Evolutionary conservation across 306 rosid species (phyloP), one percentile per base, ranked within the genome.

Genomic region (Senna siamea): DNA sequence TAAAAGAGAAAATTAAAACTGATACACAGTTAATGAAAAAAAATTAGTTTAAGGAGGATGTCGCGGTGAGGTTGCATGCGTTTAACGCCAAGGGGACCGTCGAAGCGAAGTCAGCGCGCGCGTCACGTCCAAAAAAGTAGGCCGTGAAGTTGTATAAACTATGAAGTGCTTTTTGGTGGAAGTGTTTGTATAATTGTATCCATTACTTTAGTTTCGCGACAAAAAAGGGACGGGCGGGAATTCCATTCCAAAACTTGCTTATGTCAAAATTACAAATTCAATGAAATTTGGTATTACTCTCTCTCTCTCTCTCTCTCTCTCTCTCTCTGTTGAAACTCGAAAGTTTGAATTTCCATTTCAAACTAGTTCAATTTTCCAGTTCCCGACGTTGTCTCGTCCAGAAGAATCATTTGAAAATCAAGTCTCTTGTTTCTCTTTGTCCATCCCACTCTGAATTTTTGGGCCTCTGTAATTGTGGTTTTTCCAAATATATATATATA

Each of bases 151-250:
- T 15, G 8, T 37, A 37, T 37, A 37, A 37, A 7, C 5, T 15
- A 47, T 47, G 4, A 12, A 10, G 48, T 37, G 32, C 68, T 62
- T 62, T 62, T 38, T 37, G 50, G 68, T 37, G 68, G 32, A 18
- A 37, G 43, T 7, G 44, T 32, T 0, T 57, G 30, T 26, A 26
- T n/a, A n/a, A n/a, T 26, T 26, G 30, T 6, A 7, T 18, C 11
- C n/a, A 2, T 19, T 7, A 13, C 14, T 59, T 59, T 7, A 59
- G 13, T 40, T 9, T 61, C 30, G 67, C n/a, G 50, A 38, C 44
- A 12, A 14, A 26, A 34, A 23, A 7, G 4, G 40, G 53, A 66
- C 84, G 76, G 86, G 88, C 85, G 86, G 83, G 88, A 84, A 81
- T 65, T 43, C 0, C n/a, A 59, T 32, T 73, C 66, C 60, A 73